Evolutionary conservation across 345 rosid species (phyloP).

Genomic region (Rhizophora apiculata): DNA sequence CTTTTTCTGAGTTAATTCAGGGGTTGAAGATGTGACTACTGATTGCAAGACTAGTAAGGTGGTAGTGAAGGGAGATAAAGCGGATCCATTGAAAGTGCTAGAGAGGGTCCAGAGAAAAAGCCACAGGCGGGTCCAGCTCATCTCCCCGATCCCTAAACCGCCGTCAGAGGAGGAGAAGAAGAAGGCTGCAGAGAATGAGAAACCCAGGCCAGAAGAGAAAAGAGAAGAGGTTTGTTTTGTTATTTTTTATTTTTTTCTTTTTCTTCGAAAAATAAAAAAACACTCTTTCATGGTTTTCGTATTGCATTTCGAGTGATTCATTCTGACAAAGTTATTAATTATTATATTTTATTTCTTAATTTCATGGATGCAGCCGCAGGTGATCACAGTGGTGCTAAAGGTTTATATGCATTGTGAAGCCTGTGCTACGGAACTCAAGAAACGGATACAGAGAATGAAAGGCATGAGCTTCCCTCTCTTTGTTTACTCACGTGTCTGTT

Average conservation of each 20-base stretch:
- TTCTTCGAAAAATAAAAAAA: too few relatives aligned
- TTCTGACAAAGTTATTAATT: background rate
- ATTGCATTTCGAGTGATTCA: background rate
- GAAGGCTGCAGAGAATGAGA: constrained; percentile 40
- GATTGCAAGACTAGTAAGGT: constrained; percentile 78
- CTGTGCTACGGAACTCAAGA: constrained; percentile 81
- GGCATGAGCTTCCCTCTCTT: constrained; percentile 31
- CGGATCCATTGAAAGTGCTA: constrained; percentile 83
- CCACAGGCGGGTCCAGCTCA: constrained; percentile 72
- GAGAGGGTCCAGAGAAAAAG: constrained; percentile 81
- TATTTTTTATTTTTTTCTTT: background rate
- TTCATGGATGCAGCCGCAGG: constrained; percentile 46
- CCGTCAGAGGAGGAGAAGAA: constrained; percentile 57
- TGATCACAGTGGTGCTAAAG: constrained; percentile 59
- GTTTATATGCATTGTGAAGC: constrained; percentile 97
- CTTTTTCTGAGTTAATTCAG: constrained; percentile 26
- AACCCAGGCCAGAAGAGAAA: constrained; percentile 57
- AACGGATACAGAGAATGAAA: constrained; percentile 83
- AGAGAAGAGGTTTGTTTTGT: constrained; percentile 61
- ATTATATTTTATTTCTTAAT: background rate
- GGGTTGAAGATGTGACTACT: constrained; percentile 83
- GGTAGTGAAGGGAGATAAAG: constrained; percentile 89
- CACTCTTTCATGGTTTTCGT: background rate
- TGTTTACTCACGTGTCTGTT: background rate
- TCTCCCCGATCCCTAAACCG: constrained; percentile 84